Evolutionary conservation across 768 basidiomycete genomes (phyloP), one percentile per base, ranked within the genome.

Genomic region (Leucocoprinus leucothites): DNA sequence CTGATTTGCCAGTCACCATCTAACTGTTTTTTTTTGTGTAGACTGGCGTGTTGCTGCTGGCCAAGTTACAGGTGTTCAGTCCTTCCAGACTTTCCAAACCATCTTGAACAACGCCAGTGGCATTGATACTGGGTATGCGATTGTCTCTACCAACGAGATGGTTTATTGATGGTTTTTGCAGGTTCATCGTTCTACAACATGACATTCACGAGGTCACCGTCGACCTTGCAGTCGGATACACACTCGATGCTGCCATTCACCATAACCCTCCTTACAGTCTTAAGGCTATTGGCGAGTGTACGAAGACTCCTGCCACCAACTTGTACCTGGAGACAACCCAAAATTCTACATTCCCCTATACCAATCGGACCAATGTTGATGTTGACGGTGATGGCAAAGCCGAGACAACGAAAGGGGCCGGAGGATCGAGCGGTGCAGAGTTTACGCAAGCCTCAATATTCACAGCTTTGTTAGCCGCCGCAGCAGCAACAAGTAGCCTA

Each of bases 41-140:
- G 94, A 98, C 65, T 98, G 94, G 94, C 79, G 81, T 62, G 92
- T 97, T 47, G 84, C 91, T 36, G 90, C 81, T 58, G 92, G 92
- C 9, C 51, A 69, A n/a, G 82, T 86, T 13, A 79, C 73, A 34
- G 90, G 87, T n/a, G 2, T 21, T 13, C 51, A 52, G 28, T 52
- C 51, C n/a, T 52, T 52, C 61, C 71, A 78, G 34, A 83, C 81
- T 34, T 95, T 96, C 72, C 69, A 93, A 62, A 65, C 66, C 31
- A 92, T 97, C 70, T 77, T 98, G 44, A 71, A 71, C 48, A 85
- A 87, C 59, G 88, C 89, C 2, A 76, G 84, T 5, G 69, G 69
- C 16, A 62, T 90, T 19, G 58, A 78, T 48, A 85, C 80, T 36
- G 87, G 88, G 84, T 83, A 60, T 57, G 76, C 65, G 19, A 36